These are phyloP conservation scores for Kokia cookei DNA, from an alignment of 441 rosid genomes.

Conservation along the genomic window DNA sequence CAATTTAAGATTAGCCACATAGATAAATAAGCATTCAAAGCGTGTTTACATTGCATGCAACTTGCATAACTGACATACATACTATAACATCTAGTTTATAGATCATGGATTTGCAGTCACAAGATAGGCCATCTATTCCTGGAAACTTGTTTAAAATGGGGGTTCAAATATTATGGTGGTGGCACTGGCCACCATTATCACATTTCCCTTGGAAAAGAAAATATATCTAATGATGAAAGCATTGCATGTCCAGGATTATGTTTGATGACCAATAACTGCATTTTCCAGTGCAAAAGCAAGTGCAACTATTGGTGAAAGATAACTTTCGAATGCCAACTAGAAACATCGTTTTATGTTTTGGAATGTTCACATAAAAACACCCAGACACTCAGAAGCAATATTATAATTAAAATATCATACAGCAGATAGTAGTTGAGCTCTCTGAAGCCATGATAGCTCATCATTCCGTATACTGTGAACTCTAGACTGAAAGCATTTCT, in stretches of 20 bases:
- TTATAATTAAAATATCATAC: no score
- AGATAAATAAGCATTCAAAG: not conserved
- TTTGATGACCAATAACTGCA: no score
- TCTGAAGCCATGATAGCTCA: conserved; percentile 90
- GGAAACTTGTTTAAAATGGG: not conserved
- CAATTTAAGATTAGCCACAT: not conserved
- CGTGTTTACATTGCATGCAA: not conserved
- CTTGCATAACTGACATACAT: not conserved
- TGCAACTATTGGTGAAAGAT: no score
- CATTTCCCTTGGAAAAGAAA: not conserved
- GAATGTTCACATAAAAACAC: no score
- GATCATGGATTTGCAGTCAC: not conserved
- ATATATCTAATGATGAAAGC: not conserved
- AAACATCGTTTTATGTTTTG: not conserved
- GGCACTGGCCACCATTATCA: not conserved
- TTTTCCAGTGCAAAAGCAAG: no score
- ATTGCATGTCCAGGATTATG: no score
- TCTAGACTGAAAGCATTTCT: conserved; percentile 79
- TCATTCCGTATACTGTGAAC: conserved; percentile 64
- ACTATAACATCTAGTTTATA: not conserved
- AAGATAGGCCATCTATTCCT: not conserved
- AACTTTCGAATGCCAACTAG: no score
- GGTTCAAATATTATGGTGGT: not conserved
- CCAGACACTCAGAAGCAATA: no score
- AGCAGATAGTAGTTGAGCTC: no score